These are phyloP conservation scores for Platismatia glauca DNA, from an alignment of 495 filamentous ascomycete species.

Conservation along the genomic window DNA sequence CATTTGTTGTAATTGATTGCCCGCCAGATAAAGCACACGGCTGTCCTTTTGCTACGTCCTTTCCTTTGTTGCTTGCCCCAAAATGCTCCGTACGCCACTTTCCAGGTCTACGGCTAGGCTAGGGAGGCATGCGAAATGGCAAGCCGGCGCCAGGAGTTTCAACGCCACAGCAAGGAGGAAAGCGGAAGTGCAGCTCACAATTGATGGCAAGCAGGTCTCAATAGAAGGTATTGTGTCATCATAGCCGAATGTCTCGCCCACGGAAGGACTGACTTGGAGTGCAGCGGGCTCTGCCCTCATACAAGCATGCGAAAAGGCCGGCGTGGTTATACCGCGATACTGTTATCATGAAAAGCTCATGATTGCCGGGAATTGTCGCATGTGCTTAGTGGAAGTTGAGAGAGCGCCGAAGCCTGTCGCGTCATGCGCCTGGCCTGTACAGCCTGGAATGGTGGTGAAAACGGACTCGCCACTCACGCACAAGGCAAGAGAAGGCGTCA, in stretches of 20 bases:
- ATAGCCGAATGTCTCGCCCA: not conserved
- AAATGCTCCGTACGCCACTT: constrained; percentile 82
- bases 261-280: constrained; percentile 9
- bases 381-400: constrained; percentile 98
- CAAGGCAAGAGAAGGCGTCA: constrained; percentile 95
- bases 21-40: not conserved
- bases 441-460: constrained; percentile 97
- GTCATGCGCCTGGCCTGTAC: constrained; percentile 97
- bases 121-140: constrained; percentile 51
- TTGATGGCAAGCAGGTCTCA: constrained; percentile 93
- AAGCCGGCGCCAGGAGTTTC: constrained; percentile 58
- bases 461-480: constrained; percentile 91
- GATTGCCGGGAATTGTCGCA: constrained; percentile 99
- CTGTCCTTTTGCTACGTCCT: constrained; percentile 20
- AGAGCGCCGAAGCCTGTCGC: constrained; percentile 91
- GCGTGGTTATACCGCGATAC: constrained; percentile 86
- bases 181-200: constrained; percentile 90
- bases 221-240: constrained; percentile 82
- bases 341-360: constrained; percentile 99
- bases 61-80: constrained; percentile 38
- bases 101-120: constrained; percentile 78
- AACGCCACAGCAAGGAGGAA: constrained; percentile 58
- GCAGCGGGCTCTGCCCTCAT: constrained; percentile 81
- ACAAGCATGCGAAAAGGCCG: constrained; percentile 97
- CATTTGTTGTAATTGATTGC: constrained; percentile 24